Conservation (phyloP, 106 monocot genomes). For the Dendrobium nobile region DNA sequence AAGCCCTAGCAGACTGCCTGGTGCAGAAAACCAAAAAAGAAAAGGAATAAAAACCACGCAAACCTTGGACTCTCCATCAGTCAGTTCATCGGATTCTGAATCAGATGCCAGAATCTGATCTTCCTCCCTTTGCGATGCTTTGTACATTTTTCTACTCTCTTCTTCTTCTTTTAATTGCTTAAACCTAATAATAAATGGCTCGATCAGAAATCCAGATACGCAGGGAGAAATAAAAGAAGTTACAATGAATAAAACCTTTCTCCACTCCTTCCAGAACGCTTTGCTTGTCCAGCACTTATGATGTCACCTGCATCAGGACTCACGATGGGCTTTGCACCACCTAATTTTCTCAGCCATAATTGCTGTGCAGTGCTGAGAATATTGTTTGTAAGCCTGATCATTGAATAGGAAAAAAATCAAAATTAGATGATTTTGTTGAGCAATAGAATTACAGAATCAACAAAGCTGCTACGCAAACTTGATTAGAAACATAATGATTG, state of each 20-base stretch:
- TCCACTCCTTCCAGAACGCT: slow-evolving; percentile 49
- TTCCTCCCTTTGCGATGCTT: slow-evolving; percentile 31
- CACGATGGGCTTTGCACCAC: slow-evolving; percentile 85
- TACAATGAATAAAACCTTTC: slow-evolving; percentile 48
- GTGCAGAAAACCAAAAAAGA: not conserved
- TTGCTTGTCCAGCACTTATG: slow-evolving; percentile 87
- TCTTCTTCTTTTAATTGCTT: slow-evolving; percentile 79
- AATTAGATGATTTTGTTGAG: not conserved
- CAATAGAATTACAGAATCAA: not conserved
- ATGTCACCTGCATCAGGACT: slow-evolving; percentile 69
- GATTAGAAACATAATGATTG: not conserved
- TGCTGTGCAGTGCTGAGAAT: slow-evolving; percentile 93
- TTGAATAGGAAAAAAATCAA: not conserved
- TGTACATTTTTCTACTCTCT: slow-evolving; percentile 26
- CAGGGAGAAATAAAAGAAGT: not conserved
- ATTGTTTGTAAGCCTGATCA: slow-evolving; percentile 86
- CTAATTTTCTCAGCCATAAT: slow-evolving; percentile 86
- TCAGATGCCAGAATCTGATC: slow-evolving; percentile 27
- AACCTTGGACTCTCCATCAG: slow-evolving; percentile 34
- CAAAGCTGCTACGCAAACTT: not conserved
- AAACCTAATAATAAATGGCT: slow-evolving; percentile 39
- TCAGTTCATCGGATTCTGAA: slow-evolving; percentile 38
- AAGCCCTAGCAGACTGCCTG: not conserved
- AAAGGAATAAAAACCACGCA: not conserved
- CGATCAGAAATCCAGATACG: not conserved